Percentiles rank a stretch among this genome's conserved stretches.
Evolutionary conservation across 139 green algal species (phyloP).

Genomic region (Tetradesmus lagerheimii): DNA sequence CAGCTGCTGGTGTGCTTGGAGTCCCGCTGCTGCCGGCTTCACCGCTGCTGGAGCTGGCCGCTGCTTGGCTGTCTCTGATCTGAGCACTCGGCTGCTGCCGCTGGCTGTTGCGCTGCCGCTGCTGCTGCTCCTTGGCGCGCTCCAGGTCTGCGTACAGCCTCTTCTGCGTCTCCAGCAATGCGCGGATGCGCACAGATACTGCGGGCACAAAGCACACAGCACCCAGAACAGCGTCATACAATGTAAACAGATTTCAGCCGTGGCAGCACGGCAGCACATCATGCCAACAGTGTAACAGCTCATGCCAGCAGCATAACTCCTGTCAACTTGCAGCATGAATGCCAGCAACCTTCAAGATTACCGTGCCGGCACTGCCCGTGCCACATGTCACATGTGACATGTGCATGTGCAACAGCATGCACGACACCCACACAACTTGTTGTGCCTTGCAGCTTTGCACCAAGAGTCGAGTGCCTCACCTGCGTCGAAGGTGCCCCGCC

Average conservation of each 20-base stretch:
- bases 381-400: neutral
- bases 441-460: neutral
- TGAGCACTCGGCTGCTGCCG: neutral
- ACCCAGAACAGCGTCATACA: neutral
- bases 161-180: conserved; percentile 30
- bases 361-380: too few species aligned
- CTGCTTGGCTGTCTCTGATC: neutral
- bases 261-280: too few species aligned
- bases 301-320: too few species aligned
- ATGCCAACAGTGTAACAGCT: too few species aligned
- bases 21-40: neutral
- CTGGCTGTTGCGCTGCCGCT: conserved; percentile 15
- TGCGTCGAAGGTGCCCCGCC: conserved; percentile 38
- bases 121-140: conserved; percentile 15
- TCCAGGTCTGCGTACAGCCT: conserved; percentile 14
- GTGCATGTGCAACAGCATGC: neutral
- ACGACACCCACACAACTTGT: neutral
- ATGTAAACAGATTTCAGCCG: neutral
- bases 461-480: neutral
- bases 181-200: conserved; percentile 25
- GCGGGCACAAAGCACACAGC: neutral
- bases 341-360: too few species aligned
- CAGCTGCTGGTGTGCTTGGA: neutral
- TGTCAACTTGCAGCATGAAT: too few species aligned
- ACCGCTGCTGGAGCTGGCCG: neutral